Conservation (phyloP, 129 eudicot species). For the Sambucus nigra region DNA sequence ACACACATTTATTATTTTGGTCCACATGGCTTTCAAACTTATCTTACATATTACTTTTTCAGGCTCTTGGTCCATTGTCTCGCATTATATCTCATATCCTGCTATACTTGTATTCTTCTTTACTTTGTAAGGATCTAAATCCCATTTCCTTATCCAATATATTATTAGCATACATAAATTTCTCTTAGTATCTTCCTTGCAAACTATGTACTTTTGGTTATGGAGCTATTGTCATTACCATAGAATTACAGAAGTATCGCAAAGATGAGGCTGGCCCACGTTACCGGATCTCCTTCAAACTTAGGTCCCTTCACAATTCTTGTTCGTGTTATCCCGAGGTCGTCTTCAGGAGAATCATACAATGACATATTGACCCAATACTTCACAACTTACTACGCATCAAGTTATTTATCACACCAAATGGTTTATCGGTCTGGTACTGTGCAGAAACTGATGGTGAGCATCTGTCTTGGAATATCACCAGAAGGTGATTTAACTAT, state of each 20-base stretch:
- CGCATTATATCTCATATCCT: slow-evolving; percentile 61
- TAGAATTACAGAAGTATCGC: slow-evolving; percentile 66
- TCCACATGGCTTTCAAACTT: neutral
- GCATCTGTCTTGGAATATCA: slow-evolving; percentile 2
- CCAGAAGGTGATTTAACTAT: neutral
- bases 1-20: neutral
- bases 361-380: slow-evolving; percentile 47
- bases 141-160: neutral
- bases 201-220: neutral
- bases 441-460: slow-evolving; percentile 71
- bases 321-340: slow-evolving; percentile 91
- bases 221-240: slow-evolving; percentile 6
- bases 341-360: slow-evolving; percentile 54
- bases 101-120: slow-evolving; percentile 61
- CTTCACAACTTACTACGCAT: slow-evolving; percentile 49
- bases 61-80: slow-evolving; percentile 93
- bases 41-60: slow-evolving; percentile 11
- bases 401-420: slow-evolving; percentile 83
- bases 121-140: slow-evolving; percentile 62
- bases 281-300: slow-evolving; percentile 40
- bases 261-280: slow-evolving; percentile 56
- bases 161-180: neutral
- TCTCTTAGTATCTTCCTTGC: neutral
- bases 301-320: slow-evolving; percentile 81
- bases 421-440: slow-evolving; percentile 68